Base-by-base conservation (phyloP, 23 red algal species). In the Gracilaria caudata region DNA sequence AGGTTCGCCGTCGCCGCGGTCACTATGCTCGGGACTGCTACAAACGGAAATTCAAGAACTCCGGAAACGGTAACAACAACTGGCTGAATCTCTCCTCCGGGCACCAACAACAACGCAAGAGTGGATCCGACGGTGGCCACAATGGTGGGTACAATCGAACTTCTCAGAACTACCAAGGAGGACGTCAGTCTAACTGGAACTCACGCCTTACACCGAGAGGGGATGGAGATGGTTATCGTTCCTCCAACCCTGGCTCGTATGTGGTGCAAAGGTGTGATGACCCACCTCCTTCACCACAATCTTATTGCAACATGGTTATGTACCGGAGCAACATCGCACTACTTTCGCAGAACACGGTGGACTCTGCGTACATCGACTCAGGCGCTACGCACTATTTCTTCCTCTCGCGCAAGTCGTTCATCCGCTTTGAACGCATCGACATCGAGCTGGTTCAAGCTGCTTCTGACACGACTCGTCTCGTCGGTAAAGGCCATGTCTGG, bases 301-400 rank as follows among this genome's bases (percentile, higher is more conserved):
- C 26, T 37, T 13, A 28, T 29, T 45, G 43, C 41, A 78, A 78
- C 4, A 49, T 78, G 47, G 38, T 24, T 7, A 55, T 6, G 13
- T 53, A 33, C 21, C 11, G 66, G 37, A 78, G 21, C n/a, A 45
- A 35, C n/a, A 68, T 68, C 28, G 25, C 63, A 36, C 17, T 68
- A 13, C 34, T 68, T 8, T 68, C 63, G 28, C 63, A 30, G 17
- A 5, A 24, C 17, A 76, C 75, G 37, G 36, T 10, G 2, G 21
- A 51, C 39, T 45, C 47, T 5, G 17, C 68, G 9, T 61, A 70
- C 7, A 75, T 86, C 70, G 82, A 73, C 29, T 74, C 38, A 24
- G 82, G 82, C 0, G 64, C 40, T 25, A 73, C 82, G 2, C 82
- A 86, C 44, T 38, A 60, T 46, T 86, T 86, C 24, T 77, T 86